These are phyloP conservation scores for Pleurotus eryngii DNA, from an alignment of 768 basidiomycete species.

Conservation along the genomic window DNA sequence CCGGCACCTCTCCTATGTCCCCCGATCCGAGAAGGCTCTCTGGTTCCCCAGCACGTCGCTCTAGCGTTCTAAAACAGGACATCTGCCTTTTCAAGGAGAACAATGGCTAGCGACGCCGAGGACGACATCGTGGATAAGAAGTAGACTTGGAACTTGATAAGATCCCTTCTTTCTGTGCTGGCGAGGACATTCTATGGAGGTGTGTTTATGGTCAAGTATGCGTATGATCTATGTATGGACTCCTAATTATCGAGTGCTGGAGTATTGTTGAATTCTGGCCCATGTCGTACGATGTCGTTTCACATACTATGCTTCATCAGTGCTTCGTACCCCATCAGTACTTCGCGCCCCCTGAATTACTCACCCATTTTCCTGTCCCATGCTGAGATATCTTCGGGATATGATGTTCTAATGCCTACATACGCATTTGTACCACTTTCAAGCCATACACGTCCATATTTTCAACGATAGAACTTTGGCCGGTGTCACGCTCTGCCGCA, in stretches of 20 bases:
- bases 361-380: too few relatives aligned
- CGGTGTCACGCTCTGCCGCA: too few relatives aligned
- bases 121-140: constrained; percentile 56
- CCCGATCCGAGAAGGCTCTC: constrained; percentile 45
- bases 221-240: not conserved
- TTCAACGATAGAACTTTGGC: too few relatives aligned
- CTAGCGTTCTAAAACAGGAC: constrained; percentile 49
- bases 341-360: too few relatives aligned
- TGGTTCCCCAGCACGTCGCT: constrained; percentile 41
- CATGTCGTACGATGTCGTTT: not conserved
- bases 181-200: not conserved
- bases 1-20: constrained; percentile 28
- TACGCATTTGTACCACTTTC: too few relatives aligned
- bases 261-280: not conserved
- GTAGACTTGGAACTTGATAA: not conserved
- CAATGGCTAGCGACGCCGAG: constrained; percentile 83
- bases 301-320: too few relatives aligned
- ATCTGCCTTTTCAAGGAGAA: constrained; percentile 62
- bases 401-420: too few relatives aligned
- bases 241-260: not conserved
- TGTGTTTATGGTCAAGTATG: not conserved
- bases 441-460: too few relatives aligned
- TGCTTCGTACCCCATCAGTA: too few relatives aligned
- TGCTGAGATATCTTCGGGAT: too few relatives aligned
- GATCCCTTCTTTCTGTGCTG: not conserved